Evolutionary conservation across 306 rosid species (phyloP).

Genomic region (Vigna mungo): DNA sequence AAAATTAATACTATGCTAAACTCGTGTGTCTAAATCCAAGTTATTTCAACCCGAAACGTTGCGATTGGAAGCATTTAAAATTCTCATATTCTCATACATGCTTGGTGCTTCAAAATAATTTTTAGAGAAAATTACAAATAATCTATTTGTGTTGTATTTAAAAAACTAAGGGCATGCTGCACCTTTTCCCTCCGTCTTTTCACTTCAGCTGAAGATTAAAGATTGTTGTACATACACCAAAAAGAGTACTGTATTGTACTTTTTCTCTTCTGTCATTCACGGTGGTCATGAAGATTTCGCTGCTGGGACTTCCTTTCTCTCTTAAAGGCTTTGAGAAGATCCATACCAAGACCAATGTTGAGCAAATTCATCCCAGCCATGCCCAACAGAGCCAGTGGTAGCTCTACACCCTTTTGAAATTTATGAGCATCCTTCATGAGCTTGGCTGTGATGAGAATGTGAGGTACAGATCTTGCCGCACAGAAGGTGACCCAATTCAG

Average conservation of each 20-base stretch:
- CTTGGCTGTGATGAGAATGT: slow-evolving; percentile 79
- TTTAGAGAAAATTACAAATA: neutral
- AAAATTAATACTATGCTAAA: neutral
- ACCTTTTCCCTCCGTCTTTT: neutral
- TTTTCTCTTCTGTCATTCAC: slow-evolving; percentile 53
- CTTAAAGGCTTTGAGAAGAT: slow-evolving; percentile 76
- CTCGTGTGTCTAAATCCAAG: neutral
- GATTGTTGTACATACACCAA: neutral
- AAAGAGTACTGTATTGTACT: neutral
- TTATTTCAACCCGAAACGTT: neutral
- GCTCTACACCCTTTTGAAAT: slow-evolving; percentile 79
- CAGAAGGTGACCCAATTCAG: slow-evolving; percentile 79
- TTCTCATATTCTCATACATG: neutral
- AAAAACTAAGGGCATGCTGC: neutral
- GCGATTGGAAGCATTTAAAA: neutral
- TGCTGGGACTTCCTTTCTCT: slow-evolving; percentile 60
- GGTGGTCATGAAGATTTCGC: slow-evolving; percentile 38
- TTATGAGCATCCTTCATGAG: slow-evolving; percentile 78
- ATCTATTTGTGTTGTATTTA: slow-evolving; percentile 9
- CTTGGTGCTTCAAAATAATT: neutral
- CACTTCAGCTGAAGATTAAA: neutral
- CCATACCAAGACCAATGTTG: slow-evolving; percentile 83
- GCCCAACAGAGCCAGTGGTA: slow-evolving; percentile 87
- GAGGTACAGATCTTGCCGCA: slow-evolving; percentile 69
- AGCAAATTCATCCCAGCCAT: slow-evolving; percentile 92